Percentiles rank a stretch among this genome's conserved stretches.
phyloP scores from a whole-genome alignment of 2,329 filamentous ascomycete genomes.

The Eutypa lata region DNA sequence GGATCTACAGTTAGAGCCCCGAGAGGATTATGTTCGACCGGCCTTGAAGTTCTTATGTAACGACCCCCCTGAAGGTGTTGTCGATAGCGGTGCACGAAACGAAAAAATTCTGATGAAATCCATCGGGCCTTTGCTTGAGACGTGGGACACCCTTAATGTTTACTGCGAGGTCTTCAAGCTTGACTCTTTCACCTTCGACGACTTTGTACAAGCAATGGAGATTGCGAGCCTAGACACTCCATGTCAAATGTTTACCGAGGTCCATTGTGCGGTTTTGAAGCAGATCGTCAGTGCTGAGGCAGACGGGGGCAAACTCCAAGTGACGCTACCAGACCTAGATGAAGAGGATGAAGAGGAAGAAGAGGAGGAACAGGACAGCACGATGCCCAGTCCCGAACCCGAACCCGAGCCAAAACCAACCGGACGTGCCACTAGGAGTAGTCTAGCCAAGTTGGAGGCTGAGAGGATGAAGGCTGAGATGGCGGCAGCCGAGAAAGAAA shows the following conservation, averaged over 20 bases:
- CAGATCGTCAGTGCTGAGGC: conserved; percentile 73
- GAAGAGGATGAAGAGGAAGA: conserved; percentile 64
- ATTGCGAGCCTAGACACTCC: conserved; percentile 70
- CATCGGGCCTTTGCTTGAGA: conserved; percentile 81
- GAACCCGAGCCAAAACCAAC: conserved; percentile 64
- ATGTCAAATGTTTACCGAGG: conserved; percentile 83
- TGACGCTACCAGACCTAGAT: conserved; percentile 72
- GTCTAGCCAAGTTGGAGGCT: conserved; percentile 76
- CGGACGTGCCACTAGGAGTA: conserved; percentile 77
- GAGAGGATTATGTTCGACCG: conserved; percentile 66
- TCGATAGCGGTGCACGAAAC: conserved; percentile 43
- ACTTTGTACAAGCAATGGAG: conserved; percentile 85
- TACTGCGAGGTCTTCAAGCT: conserved; percentile 92
- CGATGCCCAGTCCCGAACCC: conserved; percentile 61
- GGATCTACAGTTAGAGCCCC: conserved; percentile 77
- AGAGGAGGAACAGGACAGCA: conserved; percentile 54
- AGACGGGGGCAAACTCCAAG: conserved; percentile 75
- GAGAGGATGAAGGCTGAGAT: conserved; percentile 63
- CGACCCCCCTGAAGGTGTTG: conserved; percentile 53
- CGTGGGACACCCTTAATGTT: conserved; percentile 97
- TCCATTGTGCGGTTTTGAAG: conserved; percentile 89
- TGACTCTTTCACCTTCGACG: conserved; percentile 97
- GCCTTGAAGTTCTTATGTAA: conserved; percentile 73
- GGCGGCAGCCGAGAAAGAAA: conserved; percentile 48
- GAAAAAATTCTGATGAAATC: conserved; percentile 75